A percentile compares a stretch with the other conserved stretches of the same genome.
phyloP scores from a whole-genome alignment of 73 alveolate species.

The Paramecium primaurelia region DNA sequence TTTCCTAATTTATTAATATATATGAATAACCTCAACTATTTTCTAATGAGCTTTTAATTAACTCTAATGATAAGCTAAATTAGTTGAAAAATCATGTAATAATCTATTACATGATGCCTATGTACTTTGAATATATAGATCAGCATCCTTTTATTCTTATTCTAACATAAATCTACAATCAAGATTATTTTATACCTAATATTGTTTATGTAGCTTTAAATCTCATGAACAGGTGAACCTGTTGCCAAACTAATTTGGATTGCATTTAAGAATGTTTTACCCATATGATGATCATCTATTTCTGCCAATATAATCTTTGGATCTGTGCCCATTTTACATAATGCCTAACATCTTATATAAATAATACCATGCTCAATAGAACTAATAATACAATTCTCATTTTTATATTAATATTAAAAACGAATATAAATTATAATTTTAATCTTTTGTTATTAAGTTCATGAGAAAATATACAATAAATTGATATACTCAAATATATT shows the following conservation, averaged over 20 bases:
- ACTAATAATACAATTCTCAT: not conserved
- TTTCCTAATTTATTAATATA: not conserved
- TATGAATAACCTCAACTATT: not conserved
- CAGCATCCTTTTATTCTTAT: conserved; percentile 39
- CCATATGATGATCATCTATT: conserved; percentile 45
- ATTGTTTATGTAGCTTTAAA: conserved; percentile 30
- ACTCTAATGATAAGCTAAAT: conserved; percentile 30
- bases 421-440: not conserved
- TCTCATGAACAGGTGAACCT: conserved; percentile 44
- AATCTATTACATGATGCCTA: conserved; percentile 27
- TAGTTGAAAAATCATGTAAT: conserved; percentile 22
- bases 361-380: not conserved
- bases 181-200: not conserved
- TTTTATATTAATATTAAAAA: not conserved
- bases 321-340: not conserved
- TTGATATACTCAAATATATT: not conserved
- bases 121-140: conserved; percentile 13
- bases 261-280: conserved; percentile 45
- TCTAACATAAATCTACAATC: conserved; percentile 22
- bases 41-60: conserved; percentile 20
- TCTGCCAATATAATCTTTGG: conserved; percentile 21
- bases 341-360: not conserved
- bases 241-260: conserved; percentile 27
- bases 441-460: not conserved
- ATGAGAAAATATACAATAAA: no score